Percentiles rank a stretch among this genome's conserved stretches.
phyloP scores from a whole-genome alignment of 2,329 filamentous ascomycete genomes.

The Fusarium tjaetaba region DNA sequence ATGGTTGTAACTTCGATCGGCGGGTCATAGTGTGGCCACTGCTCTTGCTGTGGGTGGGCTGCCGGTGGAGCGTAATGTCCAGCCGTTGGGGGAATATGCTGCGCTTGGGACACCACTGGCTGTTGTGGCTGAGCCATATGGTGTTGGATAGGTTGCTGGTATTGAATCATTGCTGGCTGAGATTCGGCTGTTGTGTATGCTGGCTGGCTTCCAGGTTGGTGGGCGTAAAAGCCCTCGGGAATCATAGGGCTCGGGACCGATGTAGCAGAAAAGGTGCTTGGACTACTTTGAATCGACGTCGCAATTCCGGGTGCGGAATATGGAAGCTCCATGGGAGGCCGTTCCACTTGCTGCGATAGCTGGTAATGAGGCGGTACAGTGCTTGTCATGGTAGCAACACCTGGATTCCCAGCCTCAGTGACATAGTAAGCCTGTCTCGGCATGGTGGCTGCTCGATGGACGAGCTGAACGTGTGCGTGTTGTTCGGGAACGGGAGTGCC shows the following conservation, averaged over 20 bases:
- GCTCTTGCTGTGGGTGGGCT: constrained; percentile 56
- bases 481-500: constrained; percentile 55
- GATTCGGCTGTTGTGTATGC: constrained; percentile 61
- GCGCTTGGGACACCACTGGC: constrained; percentile 49
- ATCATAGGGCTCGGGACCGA: constrained; percentile 64
- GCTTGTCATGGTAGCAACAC: constrained; percentile 69
- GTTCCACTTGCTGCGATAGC: constrained; percentile 59
- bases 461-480: constrained; percentile 57
- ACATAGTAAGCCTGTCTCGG: constrained; percentile 64
- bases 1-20: constrained; percentile 67
- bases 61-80: constrained; percentile 52
- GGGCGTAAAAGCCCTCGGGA: constrained; percentile 67
- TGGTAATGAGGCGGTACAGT: constrained; percentile 62
- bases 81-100: constrained; percentile 39
- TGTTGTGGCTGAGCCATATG: constrained; percentile 48
- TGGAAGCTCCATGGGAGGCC: constrained; percentile 60
- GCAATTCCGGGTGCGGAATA: constrained; percentile 60
- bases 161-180: constrained; percentile 54
- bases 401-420: constrained; percentile 69
- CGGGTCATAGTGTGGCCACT: constrained; percentile 68
- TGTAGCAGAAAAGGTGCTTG: constrained; percentile 65
- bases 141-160: constrained; percentile 55
- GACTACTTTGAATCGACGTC: constrained; percentile 67
- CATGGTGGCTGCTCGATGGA: constrained; percentile 60
- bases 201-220: constrained; percentile 59